Evolutionary conservation across 169 alveolate genomes (phyloP).

Genomic region (Babesia ovata): DNA sequence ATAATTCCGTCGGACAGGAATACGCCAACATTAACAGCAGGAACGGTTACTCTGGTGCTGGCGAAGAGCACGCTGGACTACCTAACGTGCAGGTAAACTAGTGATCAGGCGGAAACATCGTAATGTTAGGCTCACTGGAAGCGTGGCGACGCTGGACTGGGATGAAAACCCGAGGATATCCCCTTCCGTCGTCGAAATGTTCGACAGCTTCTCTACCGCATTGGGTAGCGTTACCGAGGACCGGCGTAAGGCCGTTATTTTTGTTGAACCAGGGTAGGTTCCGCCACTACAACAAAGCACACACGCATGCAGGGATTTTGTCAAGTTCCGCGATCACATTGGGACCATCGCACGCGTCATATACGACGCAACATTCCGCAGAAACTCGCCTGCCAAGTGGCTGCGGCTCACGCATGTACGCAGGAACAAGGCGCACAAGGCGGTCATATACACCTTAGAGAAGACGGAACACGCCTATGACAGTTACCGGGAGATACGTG

Average conservation of each 20-base stretch:
- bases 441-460: slow-evolving; percentile 46
- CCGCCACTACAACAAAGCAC: neutral
- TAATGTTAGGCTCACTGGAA: slow-evolving; percentile 49
- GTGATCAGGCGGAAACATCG: neutral
- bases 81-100: slow-evolving; percentile 71
- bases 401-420: slow-evolving; percentile 59
- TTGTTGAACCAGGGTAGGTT: slow-evolving; percentile 64
- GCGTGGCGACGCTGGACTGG: slow-evolving; percentile 68
- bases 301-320: slow-evolving; percentile 60
- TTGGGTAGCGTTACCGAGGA: slow-evolving; percentile 42
- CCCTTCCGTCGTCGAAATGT: slow-evolving; percentile 75
- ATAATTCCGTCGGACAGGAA: slow-evolving; percentile 13
- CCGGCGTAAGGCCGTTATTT: slow-evolving; percentile 28
- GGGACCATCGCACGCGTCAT: slow-evolving; percentile 74
- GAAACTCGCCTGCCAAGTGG: slow-evolving; percentile 65
- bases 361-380: slow-evolving; percentile 73
- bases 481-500: slow-evolving; percentile 43
- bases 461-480: slow-evolving; percentile 18
- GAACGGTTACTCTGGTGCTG: slow-evolving; percentile 46
- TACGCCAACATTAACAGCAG: slow-evolving; percentile 15
- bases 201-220: slow-evolving; percentile 71
- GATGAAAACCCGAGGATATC: slow-evolving; percentile 74
- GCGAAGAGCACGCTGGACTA: slow-evolving; percentile 77
- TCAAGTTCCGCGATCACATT: slow-evolving; percentile 78
- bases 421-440: slow-evolving; percentile 43